Percentiles rank a stretch among this genome's conserved stretches.
phyloP scores from a whole-genome alignment of 139 green algal species.

The Pycnococcus provasolii region DNA sequence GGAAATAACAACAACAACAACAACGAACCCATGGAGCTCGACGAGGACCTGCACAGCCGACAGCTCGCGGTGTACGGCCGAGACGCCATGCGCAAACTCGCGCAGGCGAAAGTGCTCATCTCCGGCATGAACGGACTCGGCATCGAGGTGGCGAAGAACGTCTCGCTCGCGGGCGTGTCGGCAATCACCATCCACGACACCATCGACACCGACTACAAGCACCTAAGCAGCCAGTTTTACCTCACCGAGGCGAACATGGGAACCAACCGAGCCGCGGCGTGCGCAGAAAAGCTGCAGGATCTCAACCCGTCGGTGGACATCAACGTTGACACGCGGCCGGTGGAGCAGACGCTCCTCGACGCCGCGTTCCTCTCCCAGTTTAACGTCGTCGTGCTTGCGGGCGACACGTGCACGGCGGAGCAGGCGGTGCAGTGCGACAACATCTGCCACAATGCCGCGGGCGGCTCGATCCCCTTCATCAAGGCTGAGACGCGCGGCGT shows the following conservation, averaged over 20 bases:
- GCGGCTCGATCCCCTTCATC: conserved; percentile 68
- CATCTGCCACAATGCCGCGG: conserved; percentile 53
- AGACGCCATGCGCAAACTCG: conserved; percentile 83
- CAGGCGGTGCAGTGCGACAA: conserved; percentile 62
- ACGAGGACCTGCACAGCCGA: conserved; percentile 92
- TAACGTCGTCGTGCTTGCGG: conserved; percentile 42
- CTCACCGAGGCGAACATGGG: conserved; percentile 75
- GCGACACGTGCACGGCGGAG: conserved; percentile 38
- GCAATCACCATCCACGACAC: conserved; percentile 77
- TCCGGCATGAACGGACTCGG: conserved; percentile 73
- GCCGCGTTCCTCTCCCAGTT: conserved; percentile 60
- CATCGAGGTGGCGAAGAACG: conserved; percentile 93
- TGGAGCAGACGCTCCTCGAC: conserved; percentile 27
- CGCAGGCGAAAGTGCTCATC: conserved; percentile 68
- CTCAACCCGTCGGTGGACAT: conserved; percentile 85
- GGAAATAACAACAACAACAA: too few relatives aligned
- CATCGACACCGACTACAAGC: conserved; percentile 34
- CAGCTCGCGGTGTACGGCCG: conserved; percentile 96
- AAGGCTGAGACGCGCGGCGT: conserved; percentile 70
- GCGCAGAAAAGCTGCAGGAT: conserved; percentile 79
- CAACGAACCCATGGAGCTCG: conserved; percentile 47
- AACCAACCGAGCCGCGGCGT: conserved; percentile 76
- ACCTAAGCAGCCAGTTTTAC: conserved; percentile 93
- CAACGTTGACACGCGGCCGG: conserved; percentile 29
- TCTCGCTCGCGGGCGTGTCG: conserved; percentile 90